Evolutionary conservation across 2,329 filamentous ascomycete species (phyloP), one percentile per base, ranked within the genome.

Genomic region (Neonectria punicea): DNA sequence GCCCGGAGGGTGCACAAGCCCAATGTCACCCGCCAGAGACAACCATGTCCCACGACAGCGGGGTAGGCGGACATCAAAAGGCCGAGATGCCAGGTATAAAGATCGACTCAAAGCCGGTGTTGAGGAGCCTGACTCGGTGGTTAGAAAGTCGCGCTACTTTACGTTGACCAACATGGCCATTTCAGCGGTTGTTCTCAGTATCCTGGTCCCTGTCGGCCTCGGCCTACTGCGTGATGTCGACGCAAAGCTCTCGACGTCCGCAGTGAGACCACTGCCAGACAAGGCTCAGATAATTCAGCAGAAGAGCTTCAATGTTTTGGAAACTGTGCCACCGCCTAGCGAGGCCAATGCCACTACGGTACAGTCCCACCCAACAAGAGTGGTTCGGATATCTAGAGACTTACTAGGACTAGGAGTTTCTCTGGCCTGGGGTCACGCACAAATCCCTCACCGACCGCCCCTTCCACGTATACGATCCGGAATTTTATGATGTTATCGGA

Each of bases 401-500:
- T 43, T 6, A 43, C 39, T 11, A 43, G 36, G 14, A 18, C n/a
- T 43, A 66, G 9, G 22, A 53, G 11, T 74, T 74, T 20, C 16
- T 71, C 0, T 74, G 72, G 72, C 70, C 70, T 0, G 72, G 72
- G 4, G 70, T 73, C 2, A 70, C 72, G 0, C 28, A 68, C 4
- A 51, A 74, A 22, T 71, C 67, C 6, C 69, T 74, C 11, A 66
- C 49, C 1, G 62, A 65, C 13, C 61, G 63, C 13, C 72, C 72
- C 7, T 74, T 74, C n/a, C 72, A 74, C 30, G 51, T 74, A 61
- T 88, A 86, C 67, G 82, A 87, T 54, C 73, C 81, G 0, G 83
- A 83, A n/a, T 88, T 88, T 59, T 77, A 80, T 53, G 76, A 82
- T 28, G 77, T 88, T 10, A 80, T 88, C 22, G 86, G 86, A 5